Base-by-base conservation (phyloP, 2,329 filamentous ascomycete genomes). In the Rhynchosporium graminicola region DNA sequence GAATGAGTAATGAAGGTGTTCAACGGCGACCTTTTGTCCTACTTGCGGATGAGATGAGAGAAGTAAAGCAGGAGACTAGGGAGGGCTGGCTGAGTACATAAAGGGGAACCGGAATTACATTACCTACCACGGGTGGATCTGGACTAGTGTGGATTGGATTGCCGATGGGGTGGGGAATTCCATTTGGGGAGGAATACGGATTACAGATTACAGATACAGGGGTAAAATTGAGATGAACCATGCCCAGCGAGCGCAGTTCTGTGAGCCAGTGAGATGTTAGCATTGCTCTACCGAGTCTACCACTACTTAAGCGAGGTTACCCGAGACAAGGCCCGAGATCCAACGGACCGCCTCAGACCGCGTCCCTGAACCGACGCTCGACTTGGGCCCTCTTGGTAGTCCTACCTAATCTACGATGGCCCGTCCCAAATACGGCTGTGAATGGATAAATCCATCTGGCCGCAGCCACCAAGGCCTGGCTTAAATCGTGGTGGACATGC, bases 221-320 rank as follows among this genome's bases (percentile, higher is more conserved):
- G 67, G 38, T 45, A 55, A 65, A 61, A 70, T 69, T 69, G 70
- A 68, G 69, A 70, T 70, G 67, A 68, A 66, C 65, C 68, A 63
- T 60, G 61, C 64, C 40, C 33, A 36, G 33, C 33, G 6, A 67
- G 63, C 64, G 36, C 43, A 59, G 56, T 43, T n/a, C 31, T 20
- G 26, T 42, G 43, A 15, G 15, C 52, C 29, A 56, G 57, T 45
- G 55, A 57, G 40, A 29, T 8, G 42, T 33, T 38, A 31, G 54
- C 3, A 10, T 20, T n/a, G 36, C 51, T 40, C 51, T 40, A 10
- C 33, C 9, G 9, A 5, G 33, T 40, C 51, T 40, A 10, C 33
- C 9, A 36, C 33, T 5, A 36, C 33, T 36, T 10, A 6, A 54
- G 50, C 50, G 50, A 54, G 50, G 6, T 31, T 15, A 54, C n/a